A percentile compares a stretch with the other conserved stretches of the same genome.
These are phyloP conservation scores for Chamaenerion angustifolium DNA, from an alignment of 345 rosid species.

Conservation along the genomic window DNA sequence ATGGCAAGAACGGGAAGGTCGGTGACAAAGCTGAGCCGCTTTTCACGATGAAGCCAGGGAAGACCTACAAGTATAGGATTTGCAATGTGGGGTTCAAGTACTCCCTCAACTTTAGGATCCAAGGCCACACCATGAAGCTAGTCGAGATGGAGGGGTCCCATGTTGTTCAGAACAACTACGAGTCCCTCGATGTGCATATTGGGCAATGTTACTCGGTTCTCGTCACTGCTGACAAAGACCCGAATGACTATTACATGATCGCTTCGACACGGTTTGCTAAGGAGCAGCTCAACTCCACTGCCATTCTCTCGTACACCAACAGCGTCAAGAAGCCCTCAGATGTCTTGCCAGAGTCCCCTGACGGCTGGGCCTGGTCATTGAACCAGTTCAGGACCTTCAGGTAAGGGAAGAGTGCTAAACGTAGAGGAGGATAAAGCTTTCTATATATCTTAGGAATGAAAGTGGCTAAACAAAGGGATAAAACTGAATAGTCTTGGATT, in stretches of 20 bases:
- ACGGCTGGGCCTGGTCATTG: slow-evolving; percentile 26
- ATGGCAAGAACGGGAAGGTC: slow-evolving; percentile 9
- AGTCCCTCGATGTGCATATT: slow-evolving; percentile 25
- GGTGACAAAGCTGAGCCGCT: slow-evolving; percentile 8
- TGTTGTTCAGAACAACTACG: slow-evolving; percentile 13
- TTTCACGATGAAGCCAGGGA: slow-evolving; percentile 15
- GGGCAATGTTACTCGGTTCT: slow-evolving; percentile 27
- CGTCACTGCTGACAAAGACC: slow-evolving; percentile 18
- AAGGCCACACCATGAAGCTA: slow-evolving; percentile 14
- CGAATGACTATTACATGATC: slow-evolving; percentile 23
- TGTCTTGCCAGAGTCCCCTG: slow-evolving; percentile 18
- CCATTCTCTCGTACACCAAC: slow-evolving; percentile 23
- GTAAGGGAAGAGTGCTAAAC: too few relatives aligned
- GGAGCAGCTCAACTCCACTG: slow-evolving; percentile 15
- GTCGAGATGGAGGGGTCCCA: slow-evolving; percentile 38
- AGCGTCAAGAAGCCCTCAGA: slow-evolving; percentile 9
- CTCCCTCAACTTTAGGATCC: slow-evolving; percentile 12
- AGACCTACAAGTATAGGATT: slow-evolving; percentile 14
- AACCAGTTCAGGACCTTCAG: slow-evolving; percentile 29
- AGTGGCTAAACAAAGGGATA: too few relatives aligned
- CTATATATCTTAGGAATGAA: too few relatives aligned
- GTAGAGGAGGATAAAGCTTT: too few relatives aligned
- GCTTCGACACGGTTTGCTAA: slow-evolving; percentile 26
- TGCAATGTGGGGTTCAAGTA: slow-evolving; percentile 13
- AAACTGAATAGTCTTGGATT: too few relatives aligned